Evolutionary conservation across 176 grass and related monocot genomes (phyloP).

Genomic region (Puya raimondii): DNA sequence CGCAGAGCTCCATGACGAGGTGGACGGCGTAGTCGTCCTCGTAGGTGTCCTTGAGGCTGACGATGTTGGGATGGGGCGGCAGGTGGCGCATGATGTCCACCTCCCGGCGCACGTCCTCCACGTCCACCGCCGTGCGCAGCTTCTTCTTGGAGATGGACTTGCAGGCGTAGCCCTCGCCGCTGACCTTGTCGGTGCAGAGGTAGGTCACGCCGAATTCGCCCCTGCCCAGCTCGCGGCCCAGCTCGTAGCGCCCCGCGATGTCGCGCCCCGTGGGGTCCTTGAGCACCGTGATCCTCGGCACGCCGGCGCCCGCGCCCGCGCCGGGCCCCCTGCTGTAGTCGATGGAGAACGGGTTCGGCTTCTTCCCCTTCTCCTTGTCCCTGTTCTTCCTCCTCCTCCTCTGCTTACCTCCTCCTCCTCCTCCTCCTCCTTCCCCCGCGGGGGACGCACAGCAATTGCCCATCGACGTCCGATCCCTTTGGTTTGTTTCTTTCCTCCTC

Average conservation of each 20-base stretch:
- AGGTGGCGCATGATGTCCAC: slow-evolving; percentile 96
- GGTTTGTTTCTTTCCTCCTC: not conserved
- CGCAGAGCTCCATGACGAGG: slow-evolving; percentile 96
- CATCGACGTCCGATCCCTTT: slow-evolving; percentile 19
- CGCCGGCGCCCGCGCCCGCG: not conserved
- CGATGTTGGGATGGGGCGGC: slow-evolving; percentile 71
- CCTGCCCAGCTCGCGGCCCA: slow-evolving; percentile 20
- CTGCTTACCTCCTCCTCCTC: too few species aligned
- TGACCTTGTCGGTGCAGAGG: slow-evolving; percentile 22
- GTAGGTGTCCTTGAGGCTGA: slow-evolving; percentile 73
- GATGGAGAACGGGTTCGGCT: slow-evolving; percentile 30
- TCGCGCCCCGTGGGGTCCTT: slow-evolving; percentile 2
- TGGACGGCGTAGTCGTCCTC: slow-evolving; percentile 91
- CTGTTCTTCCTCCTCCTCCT: slow-evolving; percentile 3
- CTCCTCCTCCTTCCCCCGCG: not conserved
- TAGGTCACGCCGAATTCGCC: slow-evolving; percentile 29
- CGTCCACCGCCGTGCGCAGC: slow-evolving; percentile 49
- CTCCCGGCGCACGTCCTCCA: slow-evolving; percentile 92
- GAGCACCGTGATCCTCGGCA: not conserved
- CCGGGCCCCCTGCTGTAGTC: slow-evolving; percentile 21
- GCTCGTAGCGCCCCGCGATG: slow-evolving; percentile 21
- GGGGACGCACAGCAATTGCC: slow-evolving; percentile 60
- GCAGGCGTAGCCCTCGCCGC: slow-evolving; percentile 16
- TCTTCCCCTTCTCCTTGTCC: slow-evolving; percentile 10
- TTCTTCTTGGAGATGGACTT: slow-evolving; percentile 31